These are phyloP conservation scores for Ophiocordyceps robertsii DNA, from an alignment of 2,329 filamentous ascomycete species.

Conservation along the genomic window DNA sequence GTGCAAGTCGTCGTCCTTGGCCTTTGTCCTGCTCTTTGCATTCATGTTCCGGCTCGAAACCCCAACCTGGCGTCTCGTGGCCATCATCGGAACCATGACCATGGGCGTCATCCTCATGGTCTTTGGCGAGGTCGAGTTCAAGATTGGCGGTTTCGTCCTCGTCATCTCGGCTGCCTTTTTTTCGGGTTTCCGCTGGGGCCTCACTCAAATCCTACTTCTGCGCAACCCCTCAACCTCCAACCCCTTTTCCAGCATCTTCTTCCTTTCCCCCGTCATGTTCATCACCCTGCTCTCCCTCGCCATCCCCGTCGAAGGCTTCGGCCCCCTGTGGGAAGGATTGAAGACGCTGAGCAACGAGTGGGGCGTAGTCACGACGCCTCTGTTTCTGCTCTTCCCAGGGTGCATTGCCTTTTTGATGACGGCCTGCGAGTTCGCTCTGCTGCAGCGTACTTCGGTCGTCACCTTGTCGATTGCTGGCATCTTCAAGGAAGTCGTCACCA, in stretches of 20 bases:
- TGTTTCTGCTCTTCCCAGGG: slow-evolving; percentile 80
- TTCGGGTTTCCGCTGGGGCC: slow-evolving; percentile 91
- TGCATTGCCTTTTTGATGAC: slow-evolving; percentile 94
- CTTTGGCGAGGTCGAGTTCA: slow-evolving; percentile 83
- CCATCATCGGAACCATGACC: slow-evolving; percentile 87
- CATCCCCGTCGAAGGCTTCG: slow-evolving; percentile 71
- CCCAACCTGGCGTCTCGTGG: slow-evolving; percentile 72
- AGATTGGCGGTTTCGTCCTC: slow-evolving; percentile 73
- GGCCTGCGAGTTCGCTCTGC: slow-evolving; percentile 82
- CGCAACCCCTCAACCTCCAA: slow-evolving; percentile 92
- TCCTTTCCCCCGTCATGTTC: slow-evolving; percentile 97
- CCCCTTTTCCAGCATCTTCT: slow-evolving; percentile 94
- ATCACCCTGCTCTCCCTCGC: slow-evolving; percentile 66
- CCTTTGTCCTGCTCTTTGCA: slow-evolving; percentile 89
- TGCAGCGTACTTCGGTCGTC: slow-evolving; percentile 90
- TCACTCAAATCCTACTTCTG: slow-evolving; percentile 92
- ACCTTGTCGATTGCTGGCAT: slow-evolving; percentile 94
- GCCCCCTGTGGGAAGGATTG: slow-evolving; percentile 53
- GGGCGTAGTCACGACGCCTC: slow-evolving; percentile 51
- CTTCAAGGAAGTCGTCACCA: slow-evolving; percentile 97
- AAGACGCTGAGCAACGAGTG: slow-evolving; percentile 49
- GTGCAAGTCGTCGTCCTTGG: slow-evolving; percentile 95
- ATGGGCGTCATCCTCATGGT: slow-evolving; percentile 96
- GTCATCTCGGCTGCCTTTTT: slow-evolving; percentile 92
- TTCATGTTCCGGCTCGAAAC: slow-evolving; percentile 86